These are phyloP conservation scores for Xerocomellus amylosporus DNA, from an alignment of 768 basidiomycete genomes.

Conservation along the genomic window DNA sequence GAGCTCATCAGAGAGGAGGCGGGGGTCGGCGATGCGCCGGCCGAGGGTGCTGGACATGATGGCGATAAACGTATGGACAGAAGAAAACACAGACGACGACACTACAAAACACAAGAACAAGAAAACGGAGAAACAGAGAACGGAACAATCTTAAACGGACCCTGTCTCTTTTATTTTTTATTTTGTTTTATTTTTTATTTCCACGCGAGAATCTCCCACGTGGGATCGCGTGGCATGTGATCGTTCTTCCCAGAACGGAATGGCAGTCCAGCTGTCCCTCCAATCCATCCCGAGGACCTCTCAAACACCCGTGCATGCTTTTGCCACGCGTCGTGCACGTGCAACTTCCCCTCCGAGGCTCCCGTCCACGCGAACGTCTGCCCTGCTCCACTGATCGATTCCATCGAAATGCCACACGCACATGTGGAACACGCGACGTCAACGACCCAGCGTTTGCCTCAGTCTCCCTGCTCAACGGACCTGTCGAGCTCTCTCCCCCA, in stretches of 20 bases:
- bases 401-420: no score
- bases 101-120: neutral
- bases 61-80: slow-evolving; percentile 19
- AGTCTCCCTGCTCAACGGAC: no score
- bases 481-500: neutral
- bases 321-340: slow-evolving; percentile 19
- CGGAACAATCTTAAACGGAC: neutral
- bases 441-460: no score
- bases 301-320: neutral
- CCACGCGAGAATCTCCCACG: slow-evolving; percentile 20
- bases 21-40: slow-evolving; percentile 30
- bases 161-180: slow-evolving; percentile 9
- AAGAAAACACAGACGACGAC: neutral
- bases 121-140: neutral
- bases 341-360: neutral
- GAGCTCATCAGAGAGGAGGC: slow-evolving; percentile 28
- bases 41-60: slow-evolving; percentile 23
- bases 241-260: neutral
- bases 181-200: slow-evolving; percentile 2
- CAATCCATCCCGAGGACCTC: neutral
- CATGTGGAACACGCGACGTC: neutral
- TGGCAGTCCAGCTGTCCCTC: no score
- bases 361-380: no score
- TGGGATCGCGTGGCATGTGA: slow-evolving; percentile 25
- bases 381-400: no score